Evolutionary conservation across 208 protist species (phyloP), one percentile per base, ranked within the genome.

Genomic region (Leishmania mexicana): DNA sequence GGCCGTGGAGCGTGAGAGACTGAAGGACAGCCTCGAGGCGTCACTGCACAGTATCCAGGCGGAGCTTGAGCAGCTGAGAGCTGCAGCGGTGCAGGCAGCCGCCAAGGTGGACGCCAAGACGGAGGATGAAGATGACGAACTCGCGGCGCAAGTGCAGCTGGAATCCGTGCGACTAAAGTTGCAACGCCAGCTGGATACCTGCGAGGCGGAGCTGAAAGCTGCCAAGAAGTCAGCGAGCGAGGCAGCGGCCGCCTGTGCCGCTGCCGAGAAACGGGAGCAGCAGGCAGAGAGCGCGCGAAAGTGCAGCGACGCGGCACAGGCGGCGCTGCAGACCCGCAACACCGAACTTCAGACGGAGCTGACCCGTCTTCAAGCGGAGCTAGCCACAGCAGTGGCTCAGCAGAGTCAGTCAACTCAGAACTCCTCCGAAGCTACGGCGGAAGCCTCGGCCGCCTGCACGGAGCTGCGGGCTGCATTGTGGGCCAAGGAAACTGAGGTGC

Each of bases 141-240:
- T 85, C 76, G 81, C 76, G 2, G 70, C 47, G 57, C 76, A 85
- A 64, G 76, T 81, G 68, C 68, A 62, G 40, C 24, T 71, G 19
- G 81, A 85, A n/a, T 76, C 80, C n/a, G 71, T 78, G 49, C 75
- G 76, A 13, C 60, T 81, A 11, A 40, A 38, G 8, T 19, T 83
- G 70, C 77, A 79, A n/a, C 38, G 45, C 10, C 54, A 79, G 38
- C 75, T 80, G 45, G 54, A 70, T 19, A 71, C 38, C 54, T 80
- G 60, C 72, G 58, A 79, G 45, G 75, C 49, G 45, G 73, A 83
- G 76, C 28, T 80, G 75, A 64, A 81, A n/a, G 71, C 53, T 28
- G 54, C 71, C 0, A 45, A 68, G 51, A 47, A 17, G 11, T 60
- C 72, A 2, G 42, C 35, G 3, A 21, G n/a, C 2, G 49, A 10